phyloP scores from a whole-genome alignment of 805 yeast species.

The Saccharomycopsis sp. region DNA sequence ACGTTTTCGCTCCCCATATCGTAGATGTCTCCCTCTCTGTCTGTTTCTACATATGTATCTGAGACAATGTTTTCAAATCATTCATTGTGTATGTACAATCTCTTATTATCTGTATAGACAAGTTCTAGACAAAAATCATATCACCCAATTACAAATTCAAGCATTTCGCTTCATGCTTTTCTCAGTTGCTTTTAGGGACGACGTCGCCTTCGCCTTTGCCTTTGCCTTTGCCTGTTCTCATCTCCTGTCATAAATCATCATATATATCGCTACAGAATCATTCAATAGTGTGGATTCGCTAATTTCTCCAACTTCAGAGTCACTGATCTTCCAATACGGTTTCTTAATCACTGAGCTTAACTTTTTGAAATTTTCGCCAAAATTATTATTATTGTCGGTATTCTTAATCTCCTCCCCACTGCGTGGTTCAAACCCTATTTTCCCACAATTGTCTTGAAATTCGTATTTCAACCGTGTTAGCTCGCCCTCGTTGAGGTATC shows the following conservation, averaged over 20 bases:
- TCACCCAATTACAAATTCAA: no score
- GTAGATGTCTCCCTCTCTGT: no score
- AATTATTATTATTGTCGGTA: not conserved
- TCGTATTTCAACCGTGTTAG: not conserved
- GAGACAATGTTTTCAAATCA: no score
- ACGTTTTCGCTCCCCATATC: no score
- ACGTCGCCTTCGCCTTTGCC: no score
- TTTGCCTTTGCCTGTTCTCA: not conserved
- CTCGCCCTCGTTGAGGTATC: conserved; percentile 7
- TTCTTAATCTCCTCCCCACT: conserved; percentile 1
- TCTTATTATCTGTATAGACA: no score
- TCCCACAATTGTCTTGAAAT: conserved; percentile 1
- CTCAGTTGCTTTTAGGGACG: no score
- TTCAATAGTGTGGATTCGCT: conserved; percentile 48
- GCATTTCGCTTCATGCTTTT: no score
- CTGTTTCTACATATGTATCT: no score
- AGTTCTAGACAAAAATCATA: no score
- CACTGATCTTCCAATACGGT: conserved; percentile 86
- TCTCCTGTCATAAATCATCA: conserved; percentile 65
- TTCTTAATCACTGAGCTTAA: conserved; percentile 47
- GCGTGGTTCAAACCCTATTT: conserved; percentile 6
- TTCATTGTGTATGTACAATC: no score
- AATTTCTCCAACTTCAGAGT: conserved; percentile 60
- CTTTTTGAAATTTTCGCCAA: conserved; percentile 28
- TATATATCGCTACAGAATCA: conserved; percentile 74